Percentiles rank a stretch among this genome's conserved stretches.
Conservation (phyloP, 1,284 basidiomycete genomes). For the Gomphus bonarii region DNA sequence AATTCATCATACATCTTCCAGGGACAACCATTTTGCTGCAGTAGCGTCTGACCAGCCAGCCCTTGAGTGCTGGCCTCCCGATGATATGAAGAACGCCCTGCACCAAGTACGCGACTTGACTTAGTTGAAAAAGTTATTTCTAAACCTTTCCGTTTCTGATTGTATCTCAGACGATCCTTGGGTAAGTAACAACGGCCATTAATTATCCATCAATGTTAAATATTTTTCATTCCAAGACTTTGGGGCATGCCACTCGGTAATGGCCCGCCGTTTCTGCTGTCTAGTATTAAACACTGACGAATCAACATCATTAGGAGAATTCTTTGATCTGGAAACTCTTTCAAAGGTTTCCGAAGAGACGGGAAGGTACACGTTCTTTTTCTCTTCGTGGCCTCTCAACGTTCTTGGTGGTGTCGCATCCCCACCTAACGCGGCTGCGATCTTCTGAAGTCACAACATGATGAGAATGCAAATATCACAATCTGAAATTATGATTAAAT, state of each 20-base stretch:
- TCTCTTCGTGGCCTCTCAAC: constrained; percentile 63
- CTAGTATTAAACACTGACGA: too few species aligned
- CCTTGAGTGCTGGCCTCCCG: constrained; percentile 54
- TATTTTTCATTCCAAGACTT: constrained; percentile 26
- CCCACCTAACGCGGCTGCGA: constrained; percentile 51
- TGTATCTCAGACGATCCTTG: constrained; percentile 42
- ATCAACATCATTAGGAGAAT: constrained; percentile 35
- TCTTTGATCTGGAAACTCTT: constrained; percentile 58
- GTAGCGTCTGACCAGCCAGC: constrained; percentile 66
- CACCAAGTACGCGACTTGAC: constrained; percentile 38
- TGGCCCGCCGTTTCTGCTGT: constrained; percentile 8
- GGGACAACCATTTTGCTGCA: constrained; percentile 72
- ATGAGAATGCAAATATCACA: too few species aligned
- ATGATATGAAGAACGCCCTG: constrained; percentile 33
- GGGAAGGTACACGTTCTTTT: constrained; percentile 59
- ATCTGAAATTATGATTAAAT: too few species aligned
- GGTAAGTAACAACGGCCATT: constrained; percentile 27
- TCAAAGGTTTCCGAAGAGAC: constrained; percentile 45
- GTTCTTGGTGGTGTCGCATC: constrained; percentile 58
- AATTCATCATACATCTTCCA: constrained; percentile 20
- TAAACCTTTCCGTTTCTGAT: not conserved
- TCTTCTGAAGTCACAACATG: constrained; percentile 6
- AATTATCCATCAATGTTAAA: not conserved
- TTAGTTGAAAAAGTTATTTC: not conserved
- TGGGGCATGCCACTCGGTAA: constrained; percentile 65